Conservation (phyloP, 306 rosid species). For the Citrullus mucosospermus region DNA sequence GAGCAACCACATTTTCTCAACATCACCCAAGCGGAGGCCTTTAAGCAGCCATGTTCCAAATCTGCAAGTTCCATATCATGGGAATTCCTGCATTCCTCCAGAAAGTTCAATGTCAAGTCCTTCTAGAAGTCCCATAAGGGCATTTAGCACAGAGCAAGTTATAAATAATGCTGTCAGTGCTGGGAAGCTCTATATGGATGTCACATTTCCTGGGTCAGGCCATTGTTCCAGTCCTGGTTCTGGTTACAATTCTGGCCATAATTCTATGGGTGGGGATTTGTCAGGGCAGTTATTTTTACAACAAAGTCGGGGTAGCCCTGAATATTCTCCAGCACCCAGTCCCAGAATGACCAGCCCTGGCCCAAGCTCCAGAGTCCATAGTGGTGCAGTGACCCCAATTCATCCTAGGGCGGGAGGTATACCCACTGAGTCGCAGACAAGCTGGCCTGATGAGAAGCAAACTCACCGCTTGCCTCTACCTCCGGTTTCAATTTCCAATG, state of each 20-base stretch:
- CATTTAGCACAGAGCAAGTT: conserved; percentile 41
- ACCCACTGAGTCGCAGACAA: conserved; percentile 49
- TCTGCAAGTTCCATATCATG: conserved; percentile 74
- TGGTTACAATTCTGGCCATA: conserved; percentile 95
- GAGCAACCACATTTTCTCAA: conserved; percentile 37
- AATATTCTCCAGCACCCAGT: conserved; percentile 55
- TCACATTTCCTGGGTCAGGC: conserved; percentile 61
- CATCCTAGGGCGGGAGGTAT: conserved; percentile 82
- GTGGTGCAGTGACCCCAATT: conserved; percentile 97
- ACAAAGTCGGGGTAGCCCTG: conserved; percentile 57
- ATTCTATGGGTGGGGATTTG: conserved; percentile 98
- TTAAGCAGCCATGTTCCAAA: conserved; percentile 71
- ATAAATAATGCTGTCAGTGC: conserved; percentile 38
- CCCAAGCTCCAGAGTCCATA: conserved; percentile 95
- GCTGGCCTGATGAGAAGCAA: conserved; percentile 81
- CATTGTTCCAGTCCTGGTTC: conserved; percentile 99
- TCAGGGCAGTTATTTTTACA: conserved; percentile 57
- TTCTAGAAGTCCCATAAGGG: conserved; percentile 57
- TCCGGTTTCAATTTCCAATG: conserved; percentile 47
- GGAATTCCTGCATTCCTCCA: conserved; percentile 41
- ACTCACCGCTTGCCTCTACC: conserved; percentile 98
- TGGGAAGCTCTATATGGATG: conserved; percentile 25
- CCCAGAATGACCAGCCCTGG: conserved; percentile 66
- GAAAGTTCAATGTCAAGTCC: conserved; percentile 79
- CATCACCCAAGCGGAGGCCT: conserved; percentile 73